Base-by-base conservation (phyloP, 2,329 filamentous ascomycete species). In the Fusarium protoensiforme region DNA sequence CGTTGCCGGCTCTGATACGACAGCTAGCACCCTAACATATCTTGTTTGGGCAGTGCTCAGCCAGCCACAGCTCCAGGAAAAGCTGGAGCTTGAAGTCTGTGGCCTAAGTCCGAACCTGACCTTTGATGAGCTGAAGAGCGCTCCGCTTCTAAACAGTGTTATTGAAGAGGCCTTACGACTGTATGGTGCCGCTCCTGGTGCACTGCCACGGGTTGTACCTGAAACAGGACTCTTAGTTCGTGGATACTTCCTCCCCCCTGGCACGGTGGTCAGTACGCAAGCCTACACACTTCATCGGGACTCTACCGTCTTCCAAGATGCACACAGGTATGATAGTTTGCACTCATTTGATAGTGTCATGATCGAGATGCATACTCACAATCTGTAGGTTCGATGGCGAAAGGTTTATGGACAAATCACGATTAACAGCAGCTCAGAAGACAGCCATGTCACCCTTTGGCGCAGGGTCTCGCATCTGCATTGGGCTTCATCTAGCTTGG, bases 111-210 rank as follows among this genome's bases (percentile, higher is more conserved):
- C 38, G 9, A 31, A 51, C 16, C 0, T 71, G 4, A 41, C 9
- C 0, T 39, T 59, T 6, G 58, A 68, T 0, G 65, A 73, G 2
- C 38, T 73, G 0, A 65, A 71, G 31, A 60, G 8, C 9, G 46
- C 66, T 0, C 67, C 62, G 0, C 58, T 75, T 0, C 35, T 75
- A 0, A 73, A 71, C 1, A 73, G 67, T 14, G 54, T 75, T 0
- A 65, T 75, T 2, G 64, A 71, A 11, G 72, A 75, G 8, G 68
- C 70, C 0, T 29, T 75, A 1, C 27, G 73, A 2, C 24, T 75
- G 0, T 75, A 75, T 10, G 72, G 72, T 0, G 72, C 73, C 1
- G 73, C 72, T 0, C 69, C 69, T 7, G 72, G 69, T 13, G 57
- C 54, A 3, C 24, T 71, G 4, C 72, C 72, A 0, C 58, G 73